These are phyloP conservation scores for Colletotrichum sp. DNA, from an alignment of 2,329 filamentous ascomycete species.

Conservation along the genomic window DNA sequence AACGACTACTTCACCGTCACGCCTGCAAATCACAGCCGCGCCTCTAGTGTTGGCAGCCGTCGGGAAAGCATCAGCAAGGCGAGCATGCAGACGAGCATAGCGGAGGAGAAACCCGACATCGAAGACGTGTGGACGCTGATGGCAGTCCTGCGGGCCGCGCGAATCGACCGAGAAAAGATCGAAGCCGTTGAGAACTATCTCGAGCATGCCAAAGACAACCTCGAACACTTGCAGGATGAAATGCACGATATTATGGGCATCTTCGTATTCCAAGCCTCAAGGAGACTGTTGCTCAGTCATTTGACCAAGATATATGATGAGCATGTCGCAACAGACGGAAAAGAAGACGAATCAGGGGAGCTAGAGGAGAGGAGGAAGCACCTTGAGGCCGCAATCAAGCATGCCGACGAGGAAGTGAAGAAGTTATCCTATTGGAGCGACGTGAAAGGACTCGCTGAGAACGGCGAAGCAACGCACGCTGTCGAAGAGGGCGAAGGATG, in stretches of 20 bases:
- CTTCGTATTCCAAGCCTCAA: constrained; percentile 89
- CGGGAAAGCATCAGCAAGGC: constrained; percentile 40
- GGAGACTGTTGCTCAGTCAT: constrained; percentile 74
- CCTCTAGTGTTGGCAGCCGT: constrained; percentile 26
- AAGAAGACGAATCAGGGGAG: constrained; percentile 35
- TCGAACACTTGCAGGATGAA: constrained; percentile 74
- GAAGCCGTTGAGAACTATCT: constrained; percentile 84
- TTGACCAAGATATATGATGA: constrained; percentile 70
- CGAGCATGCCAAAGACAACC: constrained; percentile 75
- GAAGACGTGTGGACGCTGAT: constrained; percentile 73
- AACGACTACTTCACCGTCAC: constrained; percentile 82
- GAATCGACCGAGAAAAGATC: constrained; percentile 91
- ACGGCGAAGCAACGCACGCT: constrained; percentile 50
- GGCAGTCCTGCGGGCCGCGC: constrained; percentile 67
- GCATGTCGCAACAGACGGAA: constrained; percentile 52
- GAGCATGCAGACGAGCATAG: constrained; percentile 35
- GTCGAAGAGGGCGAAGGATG: constrained; percentile 47
- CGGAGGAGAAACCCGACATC: constrained; percentile 41
- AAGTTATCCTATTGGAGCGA: constrained; percentile 89
- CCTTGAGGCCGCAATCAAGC: constrained; percentile 74
- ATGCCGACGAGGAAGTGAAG: constrained; percentile 81
- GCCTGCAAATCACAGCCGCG: constrained; percentile 43
- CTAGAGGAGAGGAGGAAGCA: constrained; percentile 61
- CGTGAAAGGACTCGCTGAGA: constrained; percentile 70
- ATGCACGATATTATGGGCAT: constrained; percentile 87